Evolutionary conservation across 1,284 basidiomycete genomes (phyloP).

Genomic region (Puccinia horiana): DNA sequence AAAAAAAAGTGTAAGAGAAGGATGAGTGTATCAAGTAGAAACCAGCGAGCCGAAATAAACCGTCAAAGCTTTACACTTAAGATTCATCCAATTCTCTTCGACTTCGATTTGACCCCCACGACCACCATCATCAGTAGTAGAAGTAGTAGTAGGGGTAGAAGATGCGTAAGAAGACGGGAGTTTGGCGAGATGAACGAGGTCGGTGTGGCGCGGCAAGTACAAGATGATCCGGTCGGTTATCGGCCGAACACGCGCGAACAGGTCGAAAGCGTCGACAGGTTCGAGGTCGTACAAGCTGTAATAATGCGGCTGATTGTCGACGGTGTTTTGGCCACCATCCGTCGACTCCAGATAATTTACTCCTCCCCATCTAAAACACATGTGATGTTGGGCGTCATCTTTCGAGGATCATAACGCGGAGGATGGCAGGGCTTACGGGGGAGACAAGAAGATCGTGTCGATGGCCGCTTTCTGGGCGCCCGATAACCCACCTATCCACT

Average conservation of each 20-base stretch:
- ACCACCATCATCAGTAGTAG: no score
- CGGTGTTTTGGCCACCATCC: background rate
- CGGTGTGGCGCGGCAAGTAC: constrained; percentile 83
- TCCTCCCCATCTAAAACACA: constrained; percentile 46
- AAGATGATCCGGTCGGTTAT: constrained; percentile 81
- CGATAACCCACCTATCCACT: constrained; percentile 67
- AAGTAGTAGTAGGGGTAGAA: constrained; percentile 51
- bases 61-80: constrained; percentile 70
- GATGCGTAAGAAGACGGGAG: background rate
- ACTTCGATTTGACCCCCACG: no score
- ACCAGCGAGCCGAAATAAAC: constrained; percentile 62
- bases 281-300: constrained; percentile 73
- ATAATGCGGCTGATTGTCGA: constrained; percentile 56
- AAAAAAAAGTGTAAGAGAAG: background rate
- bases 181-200: constrained; percentile 67
- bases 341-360: background rate
- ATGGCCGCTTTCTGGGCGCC: constrained; percentile 58
- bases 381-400: background rate
- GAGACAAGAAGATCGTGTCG: constrained; percentile 86
- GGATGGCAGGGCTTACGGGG: constrained; percentile 74
- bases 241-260: constrained; percentile 71
- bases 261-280: constrained; percentile 76
- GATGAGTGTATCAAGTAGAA: background rate
- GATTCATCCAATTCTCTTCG: constrained; percentile 85
- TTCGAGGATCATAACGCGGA: background rate